These are phyloP conservation scores for Rhytidiadelphus loreus DNA, from an alignment of 225 moss, liverwort and hornwort genomes.

Conservation along the genomic window DNA sequence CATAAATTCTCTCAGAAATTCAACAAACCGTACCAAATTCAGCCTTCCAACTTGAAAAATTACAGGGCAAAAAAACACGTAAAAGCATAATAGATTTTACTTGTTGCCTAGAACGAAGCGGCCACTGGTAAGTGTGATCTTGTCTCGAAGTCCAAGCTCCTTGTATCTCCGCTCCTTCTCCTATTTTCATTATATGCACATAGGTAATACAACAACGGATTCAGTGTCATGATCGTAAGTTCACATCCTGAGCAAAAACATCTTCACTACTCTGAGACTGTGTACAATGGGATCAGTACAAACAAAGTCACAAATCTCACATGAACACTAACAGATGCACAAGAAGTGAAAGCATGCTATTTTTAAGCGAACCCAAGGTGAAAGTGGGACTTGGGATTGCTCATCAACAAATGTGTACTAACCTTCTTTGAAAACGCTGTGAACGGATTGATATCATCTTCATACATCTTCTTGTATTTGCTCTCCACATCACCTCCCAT, in stretches of 20 bases:
- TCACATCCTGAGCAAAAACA: background rate
- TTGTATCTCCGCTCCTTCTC: slow-evolving; percentile 95
- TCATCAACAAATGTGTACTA: background rate
- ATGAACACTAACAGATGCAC: background rate
- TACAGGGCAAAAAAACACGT: background rate
- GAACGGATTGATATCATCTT: slow-evolving; percentile 95
- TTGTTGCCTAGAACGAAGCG: slow-evolving; percentile 95
- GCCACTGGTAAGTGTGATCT: slow-evolving; percentile 92
- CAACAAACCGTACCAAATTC: background rate
- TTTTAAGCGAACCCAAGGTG: background rate
- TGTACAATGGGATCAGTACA: background rate
- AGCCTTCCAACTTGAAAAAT: background rate
- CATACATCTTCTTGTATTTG: slow-evolving; percentile 97
- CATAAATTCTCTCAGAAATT: background rate
- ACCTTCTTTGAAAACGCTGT: slow-evolving; percentile 99
- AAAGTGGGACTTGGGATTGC: background rate
- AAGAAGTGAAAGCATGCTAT: background rate
- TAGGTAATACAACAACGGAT: background rate
- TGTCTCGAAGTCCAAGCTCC: slow-evolving; percentile 91
- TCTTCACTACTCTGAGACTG: background rate
- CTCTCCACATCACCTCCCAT: slow-evolving; percentile 71
- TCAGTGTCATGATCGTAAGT: background rate
- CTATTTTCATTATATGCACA: slow-evolving; percentile 15
- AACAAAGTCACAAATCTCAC: background rate
- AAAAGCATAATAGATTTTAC: slow-evolving; percentile 14